Evolutionary conservation across 2,329 filamentous ascomycete genomes (phyloP).

Genomic region (Pseudocercospora pini-densiflorae): DNA sequence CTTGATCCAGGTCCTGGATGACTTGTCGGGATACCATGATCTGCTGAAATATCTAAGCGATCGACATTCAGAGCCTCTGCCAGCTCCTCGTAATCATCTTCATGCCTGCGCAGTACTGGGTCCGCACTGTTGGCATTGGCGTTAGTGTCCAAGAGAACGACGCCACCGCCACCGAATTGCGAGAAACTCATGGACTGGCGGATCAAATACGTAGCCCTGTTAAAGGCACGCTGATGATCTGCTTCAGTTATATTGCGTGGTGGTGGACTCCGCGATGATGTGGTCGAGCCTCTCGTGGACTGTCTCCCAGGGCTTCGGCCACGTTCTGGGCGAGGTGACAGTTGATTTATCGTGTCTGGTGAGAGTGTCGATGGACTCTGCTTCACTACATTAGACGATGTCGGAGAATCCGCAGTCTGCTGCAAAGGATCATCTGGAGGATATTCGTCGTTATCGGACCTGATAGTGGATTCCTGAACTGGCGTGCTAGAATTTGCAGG

Average conservation of each 20-base stretch:
- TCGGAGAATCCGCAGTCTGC: neutral
- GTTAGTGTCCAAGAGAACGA: conserved; percentile 46
- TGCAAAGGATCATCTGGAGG: neutral
- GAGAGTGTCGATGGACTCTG: neutral
- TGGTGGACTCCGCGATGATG: neutral
- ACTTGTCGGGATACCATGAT: neutral
- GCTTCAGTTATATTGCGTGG: conserved; percentile 34
- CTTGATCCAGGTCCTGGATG: neutral
- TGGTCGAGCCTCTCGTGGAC: neutral
- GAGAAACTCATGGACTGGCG: conserved; percentile 52
- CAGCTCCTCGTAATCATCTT: conserved; percentile 8
- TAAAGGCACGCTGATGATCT: conserved; percentile 45
- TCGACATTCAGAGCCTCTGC: neutral
- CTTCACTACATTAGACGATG: neutral
- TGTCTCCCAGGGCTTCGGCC: neutral
- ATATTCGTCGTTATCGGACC: neutral
- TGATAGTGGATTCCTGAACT: neutral
- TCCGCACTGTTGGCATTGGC: conserved; percentile 25
- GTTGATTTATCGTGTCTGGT: neutral
- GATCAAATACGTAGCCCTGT: conserved; percentile 54
- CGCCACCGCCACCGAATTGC: conserved; percentile 39
- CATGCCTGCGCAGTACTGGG: conserved; percentile 8
- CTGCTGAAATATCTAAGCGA: neutral
- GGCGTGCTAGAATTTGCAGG: neutral
- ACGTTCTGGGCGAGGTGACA: neutral